Conservation (phyloP, 208 protist species). For the Histomonas meleagridis region DNA sequence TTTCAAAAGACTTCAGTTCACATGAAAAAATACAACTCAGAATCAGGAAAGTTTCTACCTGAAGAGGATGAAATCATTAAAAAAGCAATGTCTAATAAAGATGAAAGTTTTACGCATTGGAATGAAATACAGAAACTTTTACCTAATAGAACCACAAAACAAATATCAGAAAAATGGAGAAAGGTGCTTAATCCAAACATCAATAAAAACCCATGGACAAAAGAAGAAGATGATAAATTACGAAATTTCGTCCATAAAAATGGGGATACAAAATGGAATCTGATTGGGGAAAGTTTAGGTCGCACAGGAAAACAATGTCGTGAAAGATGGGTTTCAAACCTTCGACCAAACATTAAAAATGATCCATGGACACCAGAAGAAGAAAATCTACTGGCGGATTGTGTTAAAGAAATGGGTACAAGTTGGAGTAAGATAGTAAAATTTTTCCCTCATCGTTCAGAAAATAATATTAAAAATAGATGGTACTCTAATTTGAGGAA, state of each 20-base stretch:
- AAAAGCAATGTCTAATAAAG: no score
- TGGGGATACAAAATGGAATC: no score
- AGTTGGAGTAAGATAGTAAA: background rate
- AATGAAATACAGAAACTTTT: no score
- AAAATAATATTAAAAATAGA: background rate
- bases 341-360: background rate
- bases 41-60: no score
- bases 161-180: background rate
- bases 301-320: no score
- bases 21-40: no score
- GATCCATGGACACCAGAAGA: background rate
- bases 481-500: no score
- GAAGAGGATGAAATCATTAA: no score
- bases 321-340: background rate
- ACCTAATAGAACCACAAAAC: background rate
- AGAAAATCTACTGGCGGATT: background rate
- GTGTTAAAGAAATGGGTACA: background rate
- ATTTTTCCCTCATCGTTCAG: background rate
- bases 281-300: no score
- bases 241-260: no score
- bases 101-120: no score
- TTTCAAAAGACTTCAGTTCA: no score
- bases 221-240: conserved; percentile 29
- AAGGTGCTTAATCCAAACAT: background rate
- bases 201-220: background rate